Conservation (phyloP, 129 eudicot species). For the Flaveria robusta region DNA sequence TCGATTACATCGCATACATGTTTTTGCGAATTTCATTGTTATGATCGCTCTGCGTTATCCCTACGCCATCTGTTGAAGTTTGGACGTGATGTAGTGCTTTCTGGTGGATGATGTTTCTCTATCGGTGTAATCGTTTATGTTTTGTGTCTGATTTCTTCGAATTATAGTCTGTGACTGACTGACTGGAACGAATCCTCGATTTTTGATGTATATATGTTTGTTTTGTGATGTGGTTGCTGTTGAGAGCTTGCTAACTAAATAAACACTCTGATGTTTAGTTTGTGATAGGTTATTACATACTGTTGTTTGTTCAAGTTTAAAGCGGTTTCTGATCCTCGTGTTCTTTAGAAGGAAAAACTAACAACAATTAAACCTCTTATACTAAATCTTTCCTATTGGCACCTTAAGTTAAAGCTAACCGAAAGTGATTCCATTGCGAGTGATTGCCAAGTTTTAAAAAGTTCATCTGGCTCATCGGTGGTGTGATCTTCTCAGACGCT, state of each 20-base stretch:
- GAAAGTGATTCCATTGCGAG: not conserved
- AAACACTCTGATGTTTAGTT: not conserved
- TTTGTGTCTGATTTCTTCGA: constrained; percentile 12
- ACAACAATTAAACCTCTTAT: too few relatives aligned
- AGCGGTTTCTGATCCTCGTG: not conserved
- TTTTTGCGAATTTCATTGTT: constrained; percentile 23
- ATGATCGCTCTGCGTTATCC: constrained; percentile 21
- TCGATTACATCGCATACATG: constrained; percentile 19
- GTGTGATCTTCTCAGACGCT: not conserved
- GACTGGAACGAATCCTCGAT: constrained; percentile 17
- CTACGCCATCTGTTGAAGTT: constrained; percentile 8
- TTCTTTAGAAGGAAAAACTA: not conserved
- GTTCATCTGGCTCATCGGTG: not conserved
- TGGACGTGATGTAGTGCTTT: constrained; percentile 5
- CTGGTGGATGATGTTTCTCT: not conserved
- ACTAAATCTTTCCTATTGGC: not conserved
- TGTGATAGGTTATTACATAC: not conserved
- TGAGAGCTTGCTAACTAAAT: not conserved
- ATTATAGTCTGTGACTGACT: not conserved
- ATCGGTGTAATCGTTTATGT: not conserved
- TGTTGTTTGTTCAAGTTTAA: not conserved
- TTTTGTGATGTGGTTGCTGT: not conserved
- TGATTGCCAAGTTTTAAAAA: not conserved
- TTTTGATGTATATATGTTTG: constrained; percentile 19
- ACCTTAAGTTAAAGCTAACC: not conserved